phyloP scores from a whole-genome alignment of 177 flowering plant species.

The Viscum album region DNA sequence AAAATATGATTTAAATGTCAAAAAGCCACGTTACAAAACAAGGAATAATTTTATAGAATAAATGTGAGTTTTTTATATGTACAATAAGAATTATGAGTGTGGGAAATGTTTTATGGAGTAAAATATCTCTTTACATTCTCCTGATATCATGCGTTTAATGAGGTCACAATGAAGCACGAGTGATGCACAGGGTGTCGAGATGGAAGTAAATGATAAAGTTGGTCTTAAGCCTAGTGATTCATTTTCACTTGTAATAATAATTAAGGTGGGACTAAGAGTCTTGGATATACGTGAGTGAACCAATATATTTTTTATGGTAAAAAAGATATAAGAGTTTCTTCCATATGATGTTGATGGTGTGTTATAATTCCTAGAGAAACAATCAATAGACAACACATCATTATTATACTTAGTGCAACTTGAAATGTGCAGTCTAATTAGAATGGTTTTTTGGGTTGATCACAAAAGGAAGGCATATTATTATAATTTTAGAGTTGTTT shows the following conservation, averaged over 20 bases:
- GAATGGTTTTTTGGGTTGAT: neutral
- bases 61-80: too few species aligned
- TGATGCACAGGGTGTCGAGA: neutral
- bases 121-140: neutral
- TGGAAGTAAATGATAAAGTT: neutral
- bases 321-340: neutral
- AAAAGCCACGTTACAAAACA: too few species aligned
- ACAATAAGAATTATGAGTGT: too few species aligned
- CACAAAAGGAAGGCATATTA: neutral
- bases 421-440: neutral
- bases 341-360: neutral
- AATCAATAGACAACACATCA: neutral
- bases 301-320: neutral
- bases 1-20: too few species aligned
- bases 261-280: neutral
- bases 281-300: neutral
- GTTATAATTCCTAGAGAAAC: neutral
- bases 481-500: neutral
- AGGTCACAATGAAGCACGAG: neutral
- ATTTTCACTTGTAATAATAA: neutral
- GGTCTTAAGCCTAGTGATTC: neutral
- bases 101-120: too few species aligned
- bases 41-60: too few species aligned
- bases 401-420: neutral
- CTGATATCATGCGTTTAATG: neutral